Base-by-base conservation (phyloP, 495 filamentous ascomycete genomes). In the Chaetomium cochliodes region DNA sequence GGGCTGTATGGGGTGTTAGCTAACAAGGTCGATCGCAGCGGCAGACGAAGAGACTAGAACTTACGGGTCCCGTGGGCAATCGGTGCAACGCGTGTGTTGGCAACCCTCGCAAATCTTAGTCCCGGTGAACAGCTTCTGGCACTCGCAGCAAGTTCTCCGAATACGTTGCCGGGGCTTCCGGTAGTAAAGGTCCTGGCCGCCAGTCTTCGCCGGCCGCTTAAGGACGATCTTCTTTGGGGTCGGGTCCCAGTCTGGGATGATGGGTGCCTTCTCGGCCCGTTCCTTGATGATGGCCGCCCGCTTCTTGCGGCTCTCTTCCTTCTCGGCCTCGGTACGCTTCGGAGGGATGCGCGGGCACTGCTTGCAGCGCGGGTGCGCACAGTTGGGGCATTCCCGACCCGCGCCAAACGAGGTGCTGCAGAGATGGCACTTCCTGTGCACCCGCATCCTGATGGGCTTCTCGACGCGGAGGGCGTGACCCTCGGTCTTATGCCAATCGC, bases 391-490 rank as follows among this genome's bases (percentile, higher is more conserved):
- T 58, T 87, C 81, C 70, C 86, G 89, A 39, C 79, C 76, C 41
- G 81, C 74, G 15, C 68, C 76, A 73, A 94, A 96, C 15, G 84
- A 69, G 15, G 80, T 85, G 51, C 84, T 70, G 72, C 93, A 97
- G 57, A 84, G 76, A 71, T 96, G 92, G 72, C 93, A 97, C 62
- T 79, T 87, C 23, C 92, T 85, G 68, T 91, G 93, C 42, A 97
- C 88, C 39, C 93, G 86, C 89, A 98, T 96, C 67, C 92, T 90
- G 65, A 97, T 91, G 20, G 90, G 86, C 76, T 93, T 96, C 73
- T 93, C 87, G 20, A 97, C 87, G 28, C 93, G 89, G 54, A 87
- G 77, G 23, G 87, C 81, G 58, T 87, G 82, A 37, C 80, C 77
- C 63, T 85, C 82, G 64, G 76, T 74, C 52, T 79, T 77, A 67